Base-by-base conservation (phyloP, 176 grass and related monocot genomes). In the Poa annua region DNA sequence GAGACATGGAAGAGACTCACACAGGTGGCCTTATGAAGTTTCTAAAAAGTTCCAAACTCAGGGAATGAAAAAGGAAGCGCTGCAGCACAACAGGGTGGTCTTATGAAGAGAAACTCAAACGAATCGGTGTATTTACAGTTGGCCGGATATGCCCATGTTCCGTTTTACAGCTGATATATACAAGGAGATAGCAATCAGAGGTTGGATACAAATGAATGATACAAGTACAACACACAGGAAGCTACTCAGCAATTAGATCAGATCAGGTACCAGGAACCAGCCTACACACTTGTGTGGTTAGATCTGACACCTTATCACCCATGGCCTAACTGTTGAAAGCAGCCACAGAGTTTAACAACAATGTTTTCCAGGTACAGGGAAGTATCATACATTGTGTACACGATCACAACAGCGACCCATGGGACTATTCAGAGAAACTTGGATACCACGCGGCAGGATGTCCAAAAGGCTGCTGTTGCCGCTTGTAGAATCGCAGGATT, bases 381-480 rank as follows among this genome's bases (percentile, higher is more conserved):
- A 10, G 70, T 51, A 65, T 11, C 48, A 64, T 35, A 66, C 73
- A 76, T 47, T 64, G 45, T 76, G 66, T 54, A 80, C 54, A 73
- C 10, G 20, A 25, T 64, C 57, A 34, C 72, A 54, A 44, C 34
- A 11, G 50, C 75, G 13, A 39, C 20, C 50, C 49, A 59, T 39
- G 38, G 35, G 9, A 32, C 14, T 77, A 64, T 42, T 98, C 85
- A 98, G 66, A 98, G 53, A 53, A 98, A 79, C 85, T 98, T 98
- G 36, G 96, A 98, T 80, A 95, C 85, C 41, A 95, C 90, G 81
- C 89, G 85, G 78, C 89, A 95, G 74, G 96, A 95, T 38, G 92
- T 93, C 86, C 92, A 95, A 21, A 98, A 88, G 29, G 92, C 96
- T 78, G 91, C 56, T 16, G 86, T 79, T 50, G 96, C 92, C 47